These are phyloP conservation scores for Podosphaera aphanis DNA, from an alignment of 2,329 filamentous ascomycete genomes.

Conservation along the genomic window DNA sequence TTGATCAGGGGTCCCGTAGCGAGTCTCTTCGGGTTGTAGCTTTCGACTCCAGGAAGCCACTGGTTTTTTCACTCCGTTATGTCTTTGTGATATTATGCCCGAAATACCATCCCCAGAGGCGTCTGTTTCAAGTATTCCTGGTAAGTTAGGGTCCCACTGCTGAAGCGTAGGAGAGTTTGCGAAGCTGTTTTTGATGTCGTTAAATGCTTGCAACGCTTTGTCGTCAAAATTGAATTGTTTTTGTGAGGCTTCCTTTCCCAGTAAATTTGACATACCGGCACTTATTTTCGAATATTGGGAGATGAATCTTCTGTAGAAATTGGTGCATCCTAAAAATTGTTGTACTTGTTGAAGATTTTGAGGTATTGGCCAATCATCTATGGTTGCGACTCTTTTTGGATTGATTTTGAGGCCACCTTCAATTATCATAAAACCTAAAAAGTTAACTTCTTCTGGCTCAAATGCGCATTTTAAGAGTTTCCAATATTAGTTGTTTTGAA, in stretches of 20 bases:
- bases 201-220: not conserved
- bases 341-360: conserved; percentile 1
- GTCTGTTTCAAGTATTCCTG: conserved; percentile 1
- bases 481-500: not conserved
- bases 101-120: not conserved
- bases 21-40: not conserved
- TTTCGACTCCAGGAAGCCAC: not conserved
- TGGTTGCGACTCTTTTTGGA: not conserved
- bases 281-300: not conserved
- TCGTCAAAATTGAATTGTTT: conserved; percentile 1
- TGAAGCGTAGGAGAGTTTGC: not conserved
- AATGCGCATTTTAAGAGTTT: conserved; percentile 1
- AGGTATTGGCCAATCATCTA: not conserved
- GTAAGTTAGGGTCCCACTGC: conserved; percentile 1
- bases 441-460: not conserved
- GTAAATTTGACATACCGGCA: not conserved
- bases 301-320: conserved; percentile 1
- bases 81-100: not conserved
- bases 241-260: not conserved
- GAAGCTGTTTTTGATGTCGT: not conserved
- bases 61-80: not conserved
- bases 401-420: not conserved
- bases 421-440: not conserved
- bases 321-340: conserved; percentile 1
- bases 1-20: not conserved